Evolutionary conservation across 441 rosid species (phyloP).

Genomic region (Macaranga tanarius): DNA sequence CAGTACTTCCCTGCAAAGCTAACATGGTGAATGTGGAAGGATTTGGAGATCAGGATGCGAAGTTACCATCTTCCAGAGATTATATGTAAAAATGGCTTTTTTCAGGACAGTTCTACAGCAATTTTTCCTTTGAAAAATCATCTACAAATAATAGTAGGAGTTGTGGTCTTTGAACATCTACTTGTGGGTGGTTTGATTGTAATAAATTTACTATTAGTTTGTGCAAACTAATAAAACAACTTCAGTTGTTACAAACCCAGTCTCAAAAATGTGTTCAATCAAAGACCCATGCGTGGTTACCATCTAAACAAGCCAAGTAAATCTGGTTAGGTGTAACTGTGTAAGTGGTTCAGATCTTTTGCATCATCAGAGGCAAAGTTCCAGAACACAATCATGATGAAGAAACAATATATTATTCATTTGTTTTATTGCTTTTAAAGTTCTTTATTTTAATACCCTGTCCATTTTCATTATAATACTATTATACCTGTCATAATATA

Average conservation of each 20-base stretch:
- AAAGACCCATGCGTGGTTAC: neutral
- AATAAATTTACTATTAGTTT: neutral
- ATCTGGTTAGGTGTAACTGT: neutral
- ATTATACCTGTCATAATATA: too few relatives aligned
- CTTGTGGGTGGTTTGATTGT: neutral
- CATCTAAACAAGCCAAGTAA: neutral
- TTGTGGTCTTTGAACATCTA: neutral
- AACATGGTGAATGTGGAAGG: slow-evolving; percentile 55
- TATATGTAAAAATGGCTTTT: too few relatives aligned
- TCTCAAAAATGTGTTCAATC: neutral
- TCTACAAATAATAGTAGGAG: neutral
- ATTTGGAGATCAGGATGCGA: neutral
- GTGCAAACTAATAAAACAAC: neutral
- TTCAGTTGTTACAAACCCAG: neutral
- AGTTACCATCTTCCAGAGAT: neutral
- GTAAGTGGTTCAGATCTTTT: neutral
- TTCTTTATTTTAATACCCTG: neutral
- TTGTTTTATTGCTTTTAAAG: neutral
- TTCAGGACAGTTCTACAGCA: neutral
- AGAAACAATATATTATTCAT: too few relatives aligned
- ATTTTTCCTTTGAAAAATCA: neutral
- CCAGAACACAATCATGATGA: neutral
- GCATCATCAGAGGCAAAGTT: neutral
- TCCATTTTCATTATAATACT: too few relatives aligned
- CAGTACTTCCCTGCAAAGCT: slow-evolving; percentile 76